Conservation (phyloP, 805 yeast species). For the Metschnikowia koreensis region DNA sequence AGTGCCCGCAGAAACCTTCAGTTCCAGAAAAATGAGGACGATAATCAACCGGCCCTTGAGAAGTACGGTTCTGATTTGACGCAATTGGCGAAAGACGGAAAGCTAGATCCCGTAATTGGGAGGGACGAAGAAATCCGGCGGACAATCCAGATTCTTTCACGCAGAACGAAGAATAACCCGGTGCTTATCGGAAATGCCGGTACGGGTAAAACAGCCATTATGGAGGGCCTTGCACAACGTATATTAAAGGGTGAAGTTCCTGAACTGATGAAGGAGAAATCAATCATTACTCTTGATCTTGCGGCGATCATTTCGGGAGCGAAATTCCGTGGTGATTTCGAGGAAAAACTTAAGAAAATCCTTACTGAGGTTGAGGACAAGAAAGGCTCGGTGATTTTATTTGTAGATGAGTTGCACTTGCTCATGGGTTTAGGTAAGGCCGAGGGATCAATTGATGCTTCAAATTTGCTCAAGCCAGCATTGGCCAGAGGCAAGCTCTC, state of each 20-base stretch:
- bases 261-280: constrained; percentile 84
- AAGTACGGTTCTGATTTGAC: constrained; percentile 86
- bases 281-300: constrained; percentile 78
- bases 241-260: constrained; percentile 92
- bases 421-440: constrained; percentile 87
- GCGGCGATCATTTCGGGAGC: constrained; percentile 93
- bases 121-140: constrained; percentile 93
- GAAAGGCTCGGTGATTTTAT: constrained; percentile 71
- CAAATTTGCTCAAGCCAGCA: constrained; percentile 89
- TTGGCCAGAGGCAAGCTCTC: constrained; percentile 89
- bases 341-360: constrained; percentile 79
- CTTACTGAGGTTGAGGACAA: constrained; percentile 81
- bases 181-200: constrained; percentile 96
- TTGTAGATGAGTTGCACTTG: constrained; percentile 89
- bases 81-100: constrained; percentile 81
- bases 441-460: constrained; percentile 95
- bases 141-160: constrained; percentile 85
- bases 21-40: constrained; percentile 44
- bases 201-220: constrained; percentile 95
- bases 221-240: constrained; percentile 95
- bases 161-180: constrained; percentile 95
- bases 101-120: constrained; percentile 95
- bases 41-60: constrained; percentile 70
- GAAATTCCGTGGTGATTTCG: constrained; percentile 94
- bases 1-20: constrained; percentile 23